These are phyloP conservation scores for Plasmodium knowlesi DNA, from an alignment of 169 alveolate species.

Conservation along the genomic window DNA sequence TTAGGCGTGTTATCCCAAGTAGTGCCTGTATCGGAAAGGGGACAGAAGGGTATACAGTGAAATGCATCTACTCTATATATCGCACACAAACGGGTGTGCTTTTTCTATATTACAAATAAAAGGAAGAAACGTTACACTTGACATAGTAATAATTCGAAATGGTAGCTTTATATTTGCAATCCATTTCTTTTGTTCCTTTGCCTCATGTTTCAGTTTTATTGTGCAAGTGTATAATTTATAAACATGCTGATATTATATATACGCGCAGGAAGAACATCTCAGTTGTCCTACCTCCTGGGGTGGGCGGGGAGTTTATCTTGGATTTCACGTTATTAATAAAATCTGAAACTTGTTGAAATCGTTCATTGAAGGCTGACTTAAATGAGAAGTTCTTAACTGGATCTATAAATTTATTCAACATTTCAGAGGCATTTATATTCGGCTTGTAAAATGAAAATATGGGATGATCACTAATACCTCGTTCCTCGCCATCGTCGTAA, in stretches of 20 bases:
- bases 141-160: background rate
- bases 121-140: background rate
- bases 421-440: conserved; percentile 85
- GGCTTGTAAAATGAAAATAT: conserved; percentile 14
- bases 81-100: background rate
- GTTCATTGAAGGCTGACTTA: conserved; percentile 30
- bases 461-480: background rate
- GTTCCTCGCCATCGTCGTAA: background rate
- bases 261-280: background rate
- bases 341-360: conserved; percentile 64
- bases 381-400: conserved; percentile 82
- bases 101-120: background rate
- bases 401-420: conserved; percentile 84
- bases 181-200: background rate
- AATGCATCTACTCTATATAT: background rate
- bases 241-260: background rate
- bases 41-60: background rate
- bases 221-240: background rate
- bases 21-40: background rate
- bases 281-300: background rate
- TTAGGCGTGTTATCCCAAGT: conserved; percentile 22
- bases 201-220: background rate
- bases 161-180: background rate
- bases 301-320: background rate
- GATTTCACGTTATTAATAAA: conserved; percentile 75